Evolutionary conservation across 2,329 filamentous ascomycete species (phyloP), one percentile per base, ranked within the genome.

Genomic region (Huntiella decipiens): DNA sequence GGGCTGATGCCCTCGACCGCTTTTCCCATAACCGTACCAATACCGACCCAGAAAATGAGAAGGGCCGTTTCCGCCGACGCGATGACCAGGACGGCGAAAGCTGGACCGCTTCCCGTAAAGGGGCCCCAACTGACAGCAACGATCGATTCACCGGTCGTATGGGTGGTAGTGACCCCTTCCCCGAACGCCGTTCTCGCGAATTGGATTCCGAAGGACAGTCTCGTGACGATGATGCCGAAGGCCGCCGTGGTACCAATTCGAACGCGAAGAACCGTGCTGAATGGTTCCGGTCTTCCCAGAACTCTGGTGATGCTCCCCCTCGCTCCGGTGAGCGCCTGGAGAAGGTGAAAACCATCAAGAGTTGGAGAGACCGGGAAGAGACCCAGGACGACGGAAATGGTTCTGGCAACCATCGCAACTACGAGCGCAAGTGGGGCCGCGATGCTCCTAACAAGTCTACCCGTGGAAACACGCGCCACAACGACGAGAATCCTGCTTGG

Each of bases 401-500:
- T 35, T 71, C 67, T 51, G 61, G 62, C 37, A 57, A 52, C 45
- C 45, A 47, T 22, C 48, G 48, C 5, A 46, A 48, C 31, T 61
- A 62, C 31, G 67, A 70, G 19, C 61, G 66, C 52, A 65, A 68
- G 48, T 74, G 73, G 68, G 71, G 72, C 49, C 65, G 71, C 46
- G 71, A 75, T 50, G 61, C 66, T n/a, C 19, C 28, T 12, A 36
- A 32, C 13, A 43, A 43, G 31, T 5, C 19, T 12, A 11, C 19
- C 12, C 40, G 40, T 48, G 70, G 65, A 39, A 66, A 76, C 19
- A 31, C 44, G 12, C 68, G 69, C 32, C 71, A 73, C 48, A 63
- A 71, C 52, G 85, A 92, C 57, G 77, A 82, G 52, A 84, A 93
- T 43, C 87, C 88, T 4, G 87, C 94, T 61, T 94, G 87, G 88